These are phyloP conservation scores for Podospora anserina DNA, from an alignment of 495 filamentous ascomycete species.

Conservation along the genomic window DNA sequence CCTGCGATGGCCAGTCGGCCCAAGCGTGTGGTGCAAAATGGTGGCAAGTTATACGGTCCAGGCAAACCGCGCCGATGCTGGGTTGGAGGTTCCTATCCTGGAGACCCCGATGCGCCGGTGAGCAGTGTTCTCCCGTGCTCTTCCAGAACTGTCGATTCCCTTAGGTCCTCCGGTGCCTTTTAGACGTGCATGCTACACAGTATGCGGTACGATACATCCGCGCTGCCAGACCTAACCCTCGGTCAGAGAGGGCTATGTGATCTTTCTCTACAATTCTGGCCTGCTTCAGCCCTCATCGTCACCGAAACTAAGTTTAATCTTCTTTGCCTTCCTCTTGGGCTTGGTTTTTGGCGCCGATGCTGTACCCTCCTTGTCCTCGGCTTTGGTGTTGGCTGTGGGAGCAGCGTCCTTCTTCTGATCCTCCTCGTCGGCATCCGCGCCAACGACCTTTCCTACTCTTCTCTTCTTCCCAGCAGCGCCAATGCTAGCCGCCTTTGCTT, in stretches of 20 bases:
- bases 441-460: constrained; percentile 48
- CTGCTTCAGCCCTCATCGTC: constrained; percentile 44
- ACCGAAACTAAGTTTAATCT: constrained; percentile 58
- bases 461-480: constrained; percentile 47
- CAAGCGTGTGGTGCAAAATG: not conserved
- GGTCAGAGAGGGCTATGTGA: not conserved
- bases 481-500: constrained; percentile 20
- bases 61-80: not conserved
- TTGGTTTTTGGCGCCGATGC: constrained; percentile 18
- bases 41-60: too few species aligned
- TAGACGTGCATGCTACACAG: not conserved
- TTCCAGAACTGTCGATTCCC: not conserved
- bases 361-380: constrained; percentile 15
- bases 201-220: not conserved
- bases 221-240: not conserved
- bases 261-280: not conserved
- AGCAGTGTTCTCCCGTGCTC: not conserved
- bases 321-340: constrained; percentile 52
- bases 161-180: not conserved
- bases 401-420: constrained; percentile 23
- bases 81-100: not conserved
- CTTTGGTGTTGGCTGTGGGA: not conserved
- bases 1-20: not conserved
- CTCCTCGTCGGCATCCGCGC: constrained; percentile 25
- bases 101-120: not conserved